Conservation (phyloP, 2,329 filamentous ascomycete species). For the Aspergillus texensis region DNA sequence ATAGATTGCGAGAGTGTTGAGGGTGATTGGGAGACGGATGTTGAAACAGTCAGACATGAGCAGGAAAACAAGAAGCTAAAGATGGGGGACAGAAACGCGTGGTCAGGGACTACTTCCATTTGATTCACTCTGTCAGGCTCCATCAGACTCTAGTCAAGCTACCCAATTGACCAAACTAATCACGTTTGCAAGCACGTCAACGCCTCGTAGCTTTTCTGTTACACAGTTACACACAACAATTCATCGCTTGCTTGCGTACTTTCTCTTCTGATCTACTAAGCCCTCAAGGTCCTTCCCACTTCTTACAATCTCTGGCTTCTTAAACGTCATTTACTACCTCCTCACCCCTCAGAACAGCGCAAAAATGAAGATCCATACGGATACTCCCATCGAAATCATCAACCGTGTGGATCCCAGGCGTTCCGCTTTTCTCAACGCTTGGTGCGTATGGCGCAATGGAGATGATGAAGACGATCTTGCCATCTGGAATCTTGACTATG, state of each 20-base stretch:
- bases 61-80: neutral
- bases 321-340: neutral
- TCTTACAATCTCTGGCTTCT: neutral
- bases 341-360: rapidly evolving
- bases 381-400: neutral
- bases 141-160: rapidly evolving
- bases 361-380: neutral
- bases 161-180: neutral
- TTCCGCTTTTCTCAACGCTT: neutral
- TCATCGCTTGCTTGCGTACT: neutral
- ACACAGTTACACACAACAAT: rapidly evolving
- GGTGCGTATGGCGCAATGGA: neutral
- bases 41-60: neutral
- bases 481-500: neutral
- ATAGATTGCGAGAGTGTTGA: neutral
- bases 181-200: neutral
- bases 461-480: neutral
- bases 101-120: neutral
- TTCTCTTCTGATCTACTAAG: neutral
- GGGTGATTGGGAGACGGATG: neutral
- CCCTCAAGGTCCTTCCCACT: neutral
- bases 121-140: neutral
- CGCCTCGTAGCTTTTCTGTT: neutral
- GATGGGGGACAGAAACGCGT: neutral
- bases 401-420: neutral